Evolutionary conservation across 192 early-diverging fungal genomes (phyloP), one percentile per base, ranked within the genome.

Genomic region (Coemansia sp.): DNA sequence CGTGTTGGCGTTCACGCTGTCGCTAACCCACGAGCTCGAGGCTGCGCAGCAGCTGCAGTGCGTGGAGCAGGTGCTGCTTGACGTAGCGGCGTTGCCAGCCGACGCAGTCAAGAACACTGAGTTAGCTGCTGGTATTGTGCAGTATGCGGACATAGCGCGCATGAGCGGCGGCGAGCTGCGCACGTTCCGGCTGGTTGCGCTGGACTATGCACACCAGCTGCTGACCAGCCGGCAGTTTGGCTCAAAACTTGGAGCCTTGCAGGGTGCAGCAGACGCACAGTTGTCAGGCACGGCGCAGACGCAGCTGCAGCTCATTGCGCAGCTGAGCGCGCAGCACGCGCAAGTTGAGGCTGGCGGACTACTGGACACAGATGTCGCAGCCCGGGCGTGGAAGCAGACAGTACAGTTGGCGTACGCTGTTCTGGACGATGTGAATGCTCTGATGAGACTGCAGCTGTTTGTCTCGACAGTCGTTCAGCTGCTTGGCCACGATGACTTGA

Each of bases 371-470:
- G 14, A 28, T 2, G 62, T 66, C 15, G 62, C 70, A 15, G 69
- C 64, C 21, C 66, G 69, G 8, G 75, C 66, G 2, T 71, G 69
- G 73, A 61, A 61, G 57, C 67, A 90, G 78, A 73, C 87, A 8
- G 46, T 66, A 15, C 69, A 72, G 49, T 44, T 75, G 31, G 84
- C 90, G 12, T 89, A 93, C 71, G 84, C 86, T 21, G 85, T 85
- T 22, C 81, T 98, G 28, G 86, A 87, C 59, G 87, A 87, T 49
- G 82, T 93, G 15, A 91, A 94, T 34, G 81, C 78, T 4, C 81
- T 94, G 26, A 84, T 98, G 69, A 84, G 92, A 14, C 71, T 91
- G 25, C 78, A 82, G 28, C 78, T 86, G 12, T 97, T 98, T 74
- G 83, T 92, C 59, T 70, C 86, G 51, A 87, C 93, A 14, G 84